Evolutionary conservation across 305 asterid species (phyloP), one percentile per base, ranked within the genome.

Genomic region (Petunia hybrid): DNA sequence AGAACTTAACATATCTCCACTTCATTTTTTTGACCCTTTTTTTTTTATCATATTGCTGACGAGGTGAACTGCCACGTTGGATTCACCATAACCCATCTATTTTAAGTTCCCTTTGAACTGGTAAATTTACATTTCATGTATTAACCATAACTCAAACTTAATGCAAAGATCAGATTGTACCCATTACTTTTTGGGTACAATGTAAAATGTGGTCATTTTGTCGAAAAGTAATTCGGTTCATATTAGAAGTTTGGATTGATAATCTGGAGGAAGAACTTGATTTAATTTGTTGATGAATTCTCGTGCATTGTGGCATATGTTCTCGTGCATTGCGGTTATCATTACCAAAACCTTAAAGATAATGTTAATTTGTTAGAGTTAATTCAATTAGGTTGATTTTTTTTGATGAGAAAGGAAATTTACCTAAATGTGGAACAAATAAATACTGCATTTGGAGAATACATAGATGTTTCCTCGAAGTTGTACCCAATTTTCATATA

Each of bases 351-450:
- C 6, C 51, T 89, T 53, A 89, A 82, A 43, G 86, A 85, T 36
- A 88, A 88, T 48, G 90, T 89, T 0, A 83, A 89, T 78, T 40
- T 89, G 69, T 8, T 89, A 80, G 87, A 87, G 71, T 78, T 87
- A 56, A 89, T 89, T 84, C 92, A 89, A 55, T 56, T 89, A 22
- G 92, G 35, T 85, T 86, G 46, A 86, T 89, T 1, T 88, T 88
- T 74, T 85, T 87, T 1, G 89, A 88, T 69, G 87, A 83, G 0
- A 82, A 77, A 6, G 89, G 91, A 5, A 88, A 85, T 13, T 40
- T 88, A 1, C 91, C 89, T 1, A 80, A 76, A 6, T 88, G 87
- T 60, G 88, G 87, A 2, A 85, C 83, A 1, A 79, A 80, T 8
- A 83, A 78, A 3, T 78, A 62, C 71, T 87, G 87, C 48, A 79